Percentiles rank a stretch among this genome's conserved stretches.
Conservation (phyloP, 2,329 filamentous ascomycete species). For the Conoideocrella luteorostrata region DNA sequence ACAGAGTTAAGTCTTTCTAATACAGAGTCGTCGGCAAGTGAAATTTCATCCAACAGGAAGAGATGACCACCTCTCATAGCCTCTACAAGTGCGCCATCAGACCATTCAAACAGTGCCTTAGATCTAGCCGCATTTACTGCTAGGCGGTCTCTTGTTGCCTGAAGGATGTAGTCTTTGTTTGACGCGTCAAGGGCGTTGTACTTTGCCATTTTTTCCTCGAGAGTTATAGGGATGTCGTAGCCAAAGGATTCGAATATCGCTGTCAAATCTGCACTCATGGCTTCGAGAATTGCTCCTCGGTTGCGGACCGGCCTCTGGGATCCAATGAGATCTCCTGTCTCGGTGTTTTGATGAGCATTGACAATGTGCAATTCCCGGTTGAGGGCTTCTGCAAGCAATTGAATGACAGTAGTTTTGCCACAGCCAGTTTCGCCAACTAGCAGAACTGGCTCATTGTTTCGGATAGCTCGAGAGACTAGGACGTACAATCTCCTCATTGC, state of each 20-base stretch:
- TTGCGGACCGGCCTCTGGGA: conserved; percentile 90
- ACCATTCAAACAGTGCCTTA: conserved; percentile 93
- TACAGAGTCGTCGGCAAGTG: conserved; percentile 93
- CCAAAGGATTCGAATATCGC: conserved; percentile 37
- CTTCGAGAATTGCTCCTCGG: conserved; percentile 62
- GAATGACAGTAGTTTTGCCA: conserved; percentile 94
- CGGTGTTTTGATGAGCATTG: conserved; percentile 97
- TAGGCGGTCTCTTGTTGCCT: conserved; percentile 41
- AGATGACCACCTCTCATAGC: conserved; percentile 87
- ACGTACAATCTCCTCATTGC: conserved; percentile 91
- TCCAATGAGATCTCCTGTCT: conserved; percentile 94
- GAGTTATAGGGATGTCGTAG: conserved; percentile 30
- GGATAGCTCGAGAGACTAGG: conserved; percentile 77
- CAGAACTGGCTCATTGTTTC: conserved; percentile 88
- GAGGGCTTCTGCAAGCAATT: conserved; percentile 79
- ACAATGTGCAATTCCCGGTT: conserved; percentile 75
- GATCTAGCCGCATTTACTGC: conserved; percentile 50
- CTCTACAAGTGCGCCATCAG: conserved; percentile 85
- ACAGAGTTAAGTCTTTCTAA: conserved; percentile 95
- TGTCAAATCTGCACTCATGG: conserved; percentile 56
- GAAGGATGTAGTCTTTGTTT: conserved; percentile 40
- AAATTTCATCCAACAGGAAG: conserved; percentile 96
- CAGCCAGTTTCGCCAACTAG: conserved; percentile 96
- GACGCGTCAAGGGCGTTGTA: conserved; percentile 49
- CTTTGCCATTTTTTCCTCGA: conserved; percentile 50